Evolutionary conservation across 495 filamentous ascomycete species (phyloP).

Genomic region (Staphylotrichum tortipilum): DNA sequence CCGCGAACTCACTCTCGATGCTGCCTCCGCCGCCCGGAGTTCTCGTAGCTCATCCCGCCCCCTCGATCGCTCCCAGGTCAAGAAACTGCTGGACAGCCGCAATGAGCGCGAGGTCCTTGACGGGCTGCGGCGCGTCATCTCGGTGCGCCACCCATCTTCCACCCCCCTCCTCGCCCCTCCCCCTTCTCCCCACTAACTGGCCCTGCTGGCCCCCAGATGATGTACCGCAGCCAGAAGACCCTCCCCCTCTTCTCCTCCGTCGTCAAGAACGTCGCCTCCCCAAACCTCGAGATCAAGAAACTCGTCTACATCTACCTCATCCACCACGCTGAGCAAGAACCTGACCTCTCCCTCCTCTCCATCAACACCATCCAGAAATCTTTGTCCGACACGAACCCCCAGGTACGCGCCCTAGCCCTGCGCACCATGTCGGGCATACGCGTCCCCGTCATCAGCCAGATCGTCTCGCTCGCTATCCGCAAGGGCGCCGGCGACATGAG

Average conservation of each 20-base stretch:
- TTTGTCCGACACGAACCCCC: conserved; percentile 81
- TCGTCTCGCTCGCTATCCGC: conserved; percentile 93
- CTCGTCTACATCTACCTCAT: conserved; percentile 96
- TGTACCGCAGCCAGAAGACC: conserved; percentile 78
- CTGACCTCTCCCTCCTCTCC: conserved; percentile 86
- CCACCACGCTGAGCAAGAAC: conserved; percentile 89
- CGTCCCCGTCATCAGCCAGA: conserved; percentile 97
- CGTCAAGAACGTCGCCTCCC: conserved; percentile 90
- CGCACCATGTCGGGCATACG: conserved; percentile 92
- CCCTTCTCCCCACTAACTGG: conserved; percentile 13
- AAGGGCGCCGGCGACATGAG: conserved; percentile 90
- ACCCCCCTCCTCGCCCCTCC: not conserved
- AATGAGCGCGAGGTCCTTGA: conserved; percentile 90
- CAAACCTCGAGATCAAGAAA: conserved; percentile 89
- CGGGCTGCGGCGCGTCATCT: conserved; percentile 80
- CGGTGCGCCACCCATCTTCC: conserved; percentile 49
- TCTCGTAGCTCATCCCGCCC: conserved; percentile 42
- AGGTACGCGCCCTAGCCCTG: conserved; percentile 82
- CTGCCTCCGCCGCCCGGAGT: conserved; percentile 67
- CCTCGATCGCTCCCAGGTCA: conserved; percentile 59
- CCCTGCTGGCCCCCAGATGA: conserved; percentile 67
- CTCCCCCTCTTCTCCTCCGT: conserved; percentile 86
- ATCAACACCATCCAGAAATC: conserved; percentile 99
- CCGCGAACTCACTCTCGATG: conserved; percentile 93
- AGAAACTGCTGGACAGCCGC: conserved; percentile 89